phyloP scores from a whole-genome alignment of 257 asterid species.

The Solanum acaule region DNA sequence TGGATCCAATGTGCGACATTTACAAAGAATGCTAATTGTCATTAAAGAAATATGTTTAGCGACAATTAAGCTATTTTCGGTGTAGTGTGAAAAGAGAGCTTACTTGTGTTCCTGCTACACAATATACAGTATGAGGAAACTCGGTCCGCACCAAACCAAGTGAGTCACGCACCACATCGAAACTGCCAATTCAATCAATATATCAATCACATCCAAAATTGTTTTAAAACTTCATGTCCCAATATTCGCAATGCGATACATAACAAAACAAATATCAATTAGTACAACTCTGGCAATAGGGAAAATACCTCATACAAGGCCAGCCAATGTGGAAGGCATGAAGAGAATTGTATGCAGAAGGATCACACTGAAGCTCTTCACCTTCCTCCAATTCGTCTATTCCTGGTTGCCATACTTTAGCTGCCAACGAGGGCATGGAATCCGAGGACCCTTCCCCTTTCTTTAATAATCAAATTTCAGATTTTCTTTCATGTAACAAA shows the following conservation, averaged over 20 bases:
- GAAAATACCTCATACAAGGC: constrained; percentile 73
- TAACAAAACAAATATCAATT: no score
- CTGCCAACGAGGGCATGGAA: constrained; percentile 27
- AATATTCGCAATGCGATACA: background rate
- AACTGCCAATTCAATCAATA: background rate
- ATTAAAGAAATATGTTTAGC: no score
- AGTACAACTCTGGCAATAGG: background rate
- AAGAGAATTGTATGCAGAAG: constrained; percentile 74
- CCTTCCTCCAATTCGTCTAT: constrained; percentile 79
- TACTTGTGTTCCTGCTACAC: background rate
- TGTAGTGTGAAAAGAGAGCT: no score
- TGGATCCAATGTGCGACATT: no score
- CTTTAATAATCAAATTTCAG: constrained; percentile 7
- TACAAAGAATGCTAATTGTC: no score
- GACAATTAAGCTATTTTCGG: no score
- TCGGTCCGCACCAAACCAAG: background rate
- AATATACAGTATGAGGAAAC: background rate
- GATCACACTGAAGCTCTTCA: constrained; percentile 90
- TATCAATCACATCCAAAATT: background rate
- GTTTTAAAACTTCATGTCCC: background rate
- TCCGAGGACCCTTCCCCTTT: constrained; percentile 57
- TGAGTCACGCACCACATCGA: background rate
- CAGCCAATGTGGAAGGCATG: constrained; percentile 83
- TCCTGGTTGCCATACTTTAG: constrained; percentile 91
- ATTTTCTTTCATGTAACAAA: background rate